Evolutionary conservation across 1,284 basidiomycete species (phyloP).

Genomic region (Volvariella volvacea): DNA sequence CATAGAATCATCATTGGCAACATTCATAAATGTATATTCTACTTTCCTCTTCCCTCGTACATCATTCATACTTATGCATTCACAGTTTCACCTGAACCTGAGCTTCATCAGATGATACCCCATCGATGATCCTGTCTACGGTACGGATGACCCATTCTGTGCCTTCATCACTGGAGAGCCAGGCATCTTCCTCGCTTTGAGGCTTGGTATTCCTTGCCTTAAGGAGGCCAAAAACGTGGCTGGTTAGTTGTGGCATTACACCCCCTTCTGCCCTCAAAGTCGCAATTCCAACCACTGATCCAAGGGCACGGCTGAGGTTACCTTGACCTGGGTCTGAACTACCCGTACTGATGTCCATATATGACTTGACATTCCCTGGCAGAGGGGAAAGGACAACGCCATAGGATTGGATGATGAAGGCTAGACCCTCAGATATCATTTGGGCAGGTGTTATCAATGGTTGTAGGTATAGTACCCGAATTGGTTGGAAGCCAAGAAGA

Average conservation of each 20-base stretch:
- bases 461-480: not conserved
- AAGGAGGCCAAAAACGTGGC: constrained; percentile 90
- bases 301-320: constrained; percentile 81
- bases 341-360: constrained; percentile 27
- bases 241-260: constrained; percentile 87
- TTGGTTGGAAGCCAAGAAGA: not conserved
- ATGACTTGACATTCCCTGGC: constrained; percentile 42
- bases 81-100: constrained; percentile 55
- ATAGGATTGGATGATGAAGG: constrained; percentile 93
- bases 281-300: constrained; percentile 87
- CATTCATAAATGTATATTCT: too few relatives aligned
- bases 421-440: constrained; percentile 39
- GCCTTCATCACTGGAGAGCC: constrained; percentile 87
- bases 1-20: too few relatives aligned
- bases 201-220: constrained; percentile 65
- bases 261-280: constrained; percentile 84
- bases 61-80: constrained; percentile 9
- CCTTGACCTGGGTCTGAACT: constrained; percentile 54
- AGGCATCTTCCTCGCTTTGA: constrained; percentile 72
- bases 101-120: constrained; percentile 44
- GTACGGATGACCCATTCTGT: constrained; percentile 87
- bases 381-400: constrained; percentile 80
- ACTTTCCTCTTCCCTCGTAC: too few relatives aligned
- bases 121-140: constrained; percentile 77
- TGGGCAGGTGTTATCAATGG: not conserved